Base-by-base conservation (phyloP, 2,329 filamentous ascomycete species). In the Calonectria crousiana region DNA sequence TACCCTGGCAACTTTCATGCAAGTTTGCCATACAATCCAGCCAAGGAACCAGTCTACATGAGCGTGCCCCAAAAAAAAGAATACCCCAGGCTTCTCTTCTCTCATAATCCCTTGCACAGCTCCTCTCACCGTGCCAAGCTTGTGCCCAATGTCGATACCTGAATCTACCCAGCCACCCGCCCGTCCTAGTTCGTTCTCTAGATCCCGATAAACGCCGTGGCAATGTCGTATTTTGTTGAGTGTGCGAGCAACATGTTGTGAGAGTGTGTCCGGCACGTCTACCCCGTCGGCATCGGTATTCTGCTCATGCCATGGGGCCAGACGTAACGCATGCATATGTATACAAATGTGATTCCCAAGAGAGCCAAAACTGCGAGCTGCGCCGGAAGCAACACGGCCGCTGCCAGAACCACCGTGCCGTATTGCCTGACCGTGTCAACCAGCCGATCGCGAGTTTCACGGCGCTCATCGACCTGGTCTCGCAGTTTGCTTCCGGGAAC, bases 361-460 rank as follows among this genome's bases (percentile, higher is more conserved):
- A 84, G 78, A 73, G 85, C 83, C 69, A 87, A 68, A 30, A 81
- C 79, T 66, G 87, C 82, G 71, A 89, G 81, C 77, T 83, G 83
- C 65, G 82, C 82, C 71, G 89, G 88, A 53, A 90, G 85, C 76
- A 90, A 84, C 74, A 90, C 87, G 66, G 86, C 78, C 20, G 86
- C 86, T 16, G 86, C 88, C 69, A 88, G 78, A 34, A 87, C 72
- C 60, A 83, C 81, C 76, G 86, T 83, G 76, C 88, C 86, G 73
- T 85, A 83, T 71, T 82, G 84, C 68, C 87, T 88, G 73, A 89
- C 78, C 67, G 79, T 82, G 51, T 85, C 85, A 38, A 89, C 83
- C 76, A 85, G 81, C 75, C 79, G 81, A 56, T 87, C 83, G 64
- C 83, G 83, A 51, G 82, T 81, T 65, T 84, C 82, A 38, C 81